A percentile compares a stretch with the other conserved stretches of the same genome.
Evolutionary conservation across 768 basidiomycete genomes (phyloP).

Genomic region (Kwoniella sp.): DNA sequence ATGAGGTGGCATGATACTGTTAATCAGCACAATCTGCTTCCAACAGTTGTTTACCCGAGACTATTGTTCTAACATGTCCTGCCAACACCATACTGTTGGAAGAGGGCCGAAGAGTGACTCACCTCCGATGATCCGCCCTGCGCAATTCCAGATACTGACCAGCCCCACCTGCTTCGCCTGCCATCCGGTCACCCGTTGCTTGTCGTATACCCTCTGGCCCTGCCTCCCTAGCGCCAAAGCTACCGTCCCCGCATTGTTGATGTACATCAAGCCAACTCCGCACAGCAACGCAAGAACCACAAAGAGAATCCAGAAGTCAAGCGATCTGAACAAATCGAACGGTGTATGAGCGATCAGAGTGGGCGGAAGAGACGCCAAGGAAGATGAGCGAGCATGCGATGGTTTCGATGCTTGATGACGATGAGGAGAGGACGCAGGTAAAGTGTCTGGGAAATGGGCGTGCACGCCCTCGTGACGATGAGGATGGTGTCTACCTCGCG

Average conservation of each 20-base stretch:
- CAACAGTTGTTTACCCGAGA: too few relatives aligned
- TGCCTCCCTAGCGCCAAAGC: conserved; percentile 65
- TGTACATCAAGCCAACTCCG: conserved; percentile 78
- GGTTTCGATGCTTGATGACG: conserved; percentile 4
- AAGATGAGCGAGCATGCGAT: conserved; percentile 17
- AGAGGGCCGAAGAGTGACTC: conserved; percentile 6
- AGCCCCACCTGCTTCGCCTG: conserved; percentile 84
- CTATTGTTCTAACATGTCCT: not conserved
- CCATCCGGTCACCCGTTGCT: conserved; percentile 69
- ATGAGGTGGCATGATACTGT: too few relatives aligned
- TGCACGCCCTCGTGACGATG: conserved; percentile 10
- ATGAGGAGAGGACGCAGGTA: not conserved
- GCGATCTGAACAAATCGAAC: conserved; percentile 59
- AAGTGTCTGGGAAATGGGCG: conserved; percentile 13
- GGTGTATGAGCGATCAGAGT: conserved; percentile 27
- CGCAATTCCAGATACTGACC: conserved; percentile 78
- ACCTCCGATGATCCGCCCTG: conserved; percentile 77
- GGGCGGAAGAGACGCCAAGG: conserved; percentile 18
- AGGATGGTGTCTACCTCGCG: conserved; percentile 15
- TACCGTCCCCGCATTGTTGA: conserved; percentile 84
- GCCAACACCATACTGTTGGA: too few relatives aligned
- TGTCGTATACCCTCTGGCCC: conserved; percentile 66
- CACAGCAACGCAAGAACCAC: conserved; percentile 64
- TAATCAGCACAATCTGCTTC: too few relatives aligned
- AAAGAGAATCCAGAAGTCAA: conserved; percentile 70